phyloP scores from a whole-genome alignment of 306 rosid genomes.

The Medicago arabica region DNA sequence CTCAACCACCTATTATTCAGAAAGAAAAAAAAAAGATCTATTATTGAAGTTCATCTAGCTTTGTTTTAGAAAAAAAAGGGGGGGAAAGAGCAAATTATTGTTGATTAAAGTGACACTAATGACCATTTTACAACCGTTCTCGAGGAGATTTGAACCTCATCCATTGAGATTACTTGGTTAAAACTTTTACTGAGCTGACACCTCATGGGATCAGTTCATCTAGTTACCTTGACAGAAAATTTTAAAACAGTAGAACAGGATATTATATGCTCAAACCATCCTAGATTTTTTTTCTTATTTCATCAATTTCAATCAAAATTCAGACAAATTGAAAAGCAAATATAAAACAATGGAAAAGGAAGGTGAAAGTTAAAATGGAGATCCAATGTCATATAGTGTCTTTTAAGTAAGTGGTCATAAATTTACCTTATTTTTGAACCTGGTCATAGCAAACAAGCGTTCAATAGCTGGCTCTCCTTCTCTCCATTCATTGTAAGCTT shows the following conservation, averaged over 20 bases:
- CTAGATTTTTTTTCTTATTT: background rate
- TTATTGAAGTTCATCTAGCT: background rate
- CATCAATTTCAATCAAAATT: constrained; percentile 18
- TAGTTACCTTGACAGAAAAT: constrained; percentile 10
- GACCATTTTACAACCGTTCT: too few relatives aligned
- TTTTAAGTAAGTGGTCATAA: constrained; percentile 3
- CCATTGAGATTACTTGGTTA: too few relatives aligned
- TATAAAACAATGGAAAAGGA: background rate
- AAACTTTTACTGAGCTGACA: too few relatives aligned
- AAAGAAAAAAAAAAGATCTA: constrained; percentile 27
- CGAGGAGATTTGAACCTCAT: too few relatives aligned
- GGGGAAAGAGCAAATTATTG: too few relatives aligned
- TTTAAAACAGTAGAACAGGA: constrained; percentile 18
- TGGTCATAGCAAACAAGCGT: constrained; percentile 72
- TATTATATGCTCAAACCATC: constrained; percentile 23
- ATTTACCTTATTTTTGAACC: constrained; percentile 66
- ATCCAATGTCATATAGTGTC: background rate
- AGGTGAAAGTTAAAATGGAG: constrained; percentile 4
- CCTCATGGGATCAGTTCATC: constrained; percentile 5
- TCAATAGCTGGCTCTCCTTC: constrained; percentile 92
- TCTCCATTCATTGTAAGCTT: constrained; percentile 89
- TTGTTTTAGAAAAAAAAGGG: too few relatives aligned
- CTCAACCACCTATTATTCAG: constrained; percentile 67
- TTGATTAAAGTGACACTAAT: too few relatives aligned
- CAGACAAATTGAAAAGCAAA: constrained; percentile 10